phyloP scores from a whole-genome alignment of 192 early-diverging fungal genomes.

The Coemansia furcata region DNA sequence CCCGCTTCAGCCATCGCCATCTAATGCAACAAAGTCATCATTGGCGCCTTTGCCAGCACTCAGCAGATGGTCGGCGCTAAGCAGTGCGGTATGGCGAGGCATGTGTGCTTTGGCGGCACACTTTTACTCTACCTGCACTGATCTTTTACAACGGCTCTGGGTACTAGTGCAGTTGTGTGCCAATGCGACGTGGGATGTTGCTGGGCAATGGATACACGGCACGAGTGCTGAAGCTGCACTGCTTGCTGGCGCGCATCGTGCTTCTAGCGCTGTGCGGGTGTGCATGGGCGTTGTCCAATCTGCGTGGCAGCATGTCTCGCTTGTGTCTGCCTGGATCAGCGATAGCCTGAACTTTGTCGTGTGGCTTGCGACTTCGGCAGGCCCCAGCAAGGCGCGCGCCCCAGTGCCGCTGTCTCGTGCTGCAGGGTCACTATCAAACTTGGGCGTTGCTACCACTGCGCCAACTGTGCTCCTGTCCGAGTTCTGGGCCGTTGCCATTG shows the following conservation, averaged over 20 bases:
- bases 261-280: neutral
- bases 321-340: neutral
- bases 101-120: neutral
- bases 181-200: neutral
- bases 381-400: neutral
- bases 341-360: neutral
- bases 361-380: slow-evolving; percentile 1
- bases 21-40: neutral
- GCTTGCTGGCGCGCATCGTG: neutral
- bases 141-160: slow-evolving; percentile 2
- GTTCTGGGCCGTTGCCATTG: slow-evolving; percentile 28
- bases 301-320: neutral
- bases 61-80: neutral
- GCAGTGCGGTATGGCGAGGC: neutral
- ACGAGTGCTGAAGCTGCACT: neutral
- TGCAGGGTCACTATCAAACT: neutral
- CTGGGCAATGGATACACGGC: neutral
- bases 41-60: neutral
- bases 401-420: neutral
- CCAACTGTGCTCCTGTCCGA: slow-evolving; percentile 34
- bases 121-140: neutral
- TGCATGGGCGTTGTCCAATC: neutral
- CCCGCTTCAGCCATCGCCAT: neutral
- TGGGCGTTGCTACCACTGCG: slow-evolving; percentile 12
- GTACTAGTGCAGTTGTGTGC: neutral